Conservation (phyloP, 2,329 filamentous ascomycete genomes). For the Xylaria sp. region DNA sequence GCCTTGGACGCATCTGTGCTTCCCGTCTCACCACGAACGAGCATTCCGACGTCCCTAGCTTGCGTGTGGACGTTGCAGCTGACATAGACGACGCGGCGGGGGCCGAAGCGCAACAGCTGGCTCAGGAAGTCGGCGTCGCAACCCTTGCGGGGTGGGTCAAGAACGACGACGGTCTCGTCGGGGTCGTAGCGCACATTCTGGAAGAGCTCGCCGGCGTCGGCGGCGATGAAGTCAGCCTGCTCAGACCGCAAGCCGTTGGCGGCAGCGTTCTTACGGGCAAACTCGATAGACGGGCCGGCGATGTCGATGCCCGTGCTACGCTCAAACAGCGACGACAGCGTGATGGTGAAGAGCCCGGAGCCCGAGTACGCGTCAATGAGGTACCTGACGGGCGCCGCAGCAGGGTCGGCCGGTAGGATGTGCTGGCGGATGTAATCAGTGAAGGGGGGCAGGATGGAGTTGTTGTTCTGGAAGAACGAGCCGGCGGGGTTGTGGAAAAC, state of each 20-base stretch:
- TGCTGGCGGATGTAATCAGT: slow-evolving; percentile 84
- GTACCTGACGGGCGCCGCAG: slow-evolving; percentile 58
- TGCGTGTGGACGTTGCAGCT: slow-evolving; percentile 99
- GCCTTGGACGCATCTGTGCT: slow-evolving; percentile 32
- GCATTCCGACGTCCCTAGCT: slow-evolving; percentile 85
- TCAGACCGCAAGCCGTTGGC: slow-evolving; percentile 74
- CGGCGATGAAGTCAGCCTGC: slow-evolving; percentile 84
- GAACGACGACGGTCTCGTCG: slow-evolving; percentile 87
- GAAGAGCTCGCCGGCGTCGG: slow-evolving; percentile 86
- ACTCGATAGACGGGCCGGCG: slow-evolving; percentile 75
- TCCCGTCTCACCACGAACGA: slow-evolving; percentile 72
- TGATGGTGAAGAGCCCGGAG: slow-evolving; percentile 95
- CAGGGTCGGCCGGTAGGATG: slow-evolving; percentile 61
- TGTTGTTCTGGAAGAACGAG: slow-evolving; percentile 99
- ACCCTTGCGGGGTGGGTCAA: slow-evolving; percentile 95
- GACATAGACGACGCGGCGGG: slow-evolving; percentile 85
- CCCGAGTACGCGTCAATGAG: slow-evolving; percentile 98
- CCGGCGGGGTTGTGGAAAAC: slow-evolving; percentile 90
- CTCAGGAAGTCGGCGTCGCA: slow-evolving; percentile 84
- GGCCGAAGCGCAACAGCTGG: slow-evolving; percentile 80
- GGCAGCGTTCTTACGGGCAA: slow-evolving; percentile 76
- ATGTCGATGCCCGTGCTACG: slow-evolving; percentile 92
- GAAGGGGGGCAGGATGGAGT: slow-evolving; percentile 89
- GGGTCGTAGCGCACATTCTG: slow-evolving; percentile 72
- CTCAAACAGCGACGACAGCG: slow-evolving; percentile 82